Base-by-base conservation (phyloP, 139 green algal species). In the Raphidocelis subcapitata region DNA sequence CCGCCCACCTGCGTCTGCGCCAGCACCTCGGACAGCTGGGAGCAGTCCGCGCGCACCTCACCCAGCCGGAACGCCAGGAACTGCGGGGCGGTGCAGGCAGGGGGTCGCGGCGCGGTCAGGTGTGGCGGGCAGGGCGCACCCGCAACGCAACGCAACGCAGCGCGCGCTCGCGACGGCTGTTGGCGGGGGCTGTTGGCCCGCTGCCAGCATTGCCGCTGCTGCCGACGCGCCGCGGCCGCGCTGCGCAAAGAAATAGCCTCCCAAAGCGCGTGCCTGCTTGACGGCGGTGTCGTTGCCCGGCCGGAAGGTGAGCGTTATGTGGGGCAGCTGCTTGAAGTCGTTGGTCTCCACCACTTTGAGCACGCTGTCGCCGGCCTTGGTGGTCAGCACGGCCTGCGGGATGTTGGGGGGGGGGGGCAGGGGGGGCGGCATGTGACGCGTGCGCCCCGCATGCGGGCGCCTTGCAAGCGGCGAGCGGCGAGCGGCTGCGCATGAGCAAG, bases 261-360 rank as follows among this genome's bases (percentile, higher is more conserved):
- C n/a, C n/a, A n/a, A 15, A 23, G 64, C 8, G 41, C 75, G 10
- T 28, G 88, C 88, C 85, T 93, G 82, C 75, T 97, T 97, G 36
- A 97, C 79, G 3, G 87, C 79, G 31, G 84, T 70, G 54, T 98
- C 92, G 46, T 87, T 91, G 46, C 91, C 94, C 0, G 88, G 86
- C 2, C 86, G 73, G 75, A 98, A 96, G 0, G 79, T 72, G 37
- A 98, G 82, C 0, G 84, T 89, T 20, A 98, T 92, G 77, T 98
- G 94, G 1, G 90, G 82, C 64, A 98, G 78, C 59, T 96, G 89
- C 71, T 97, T 98, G 83, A 98, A 98, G 55, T 96, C 90, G 69
- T 98, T 98, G 26, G 89, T 97, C 76, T 98, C 93, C 24, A 98
- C 74, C 10, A 98, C 87, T 24, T 84, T 82, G 56, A 98, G 84